These are phyloP conservation scores for Annulohypoxylon bovei DNA, from an alignment of 495 filamentous ascomycete species.

Conservation along the genomic window DNA sequence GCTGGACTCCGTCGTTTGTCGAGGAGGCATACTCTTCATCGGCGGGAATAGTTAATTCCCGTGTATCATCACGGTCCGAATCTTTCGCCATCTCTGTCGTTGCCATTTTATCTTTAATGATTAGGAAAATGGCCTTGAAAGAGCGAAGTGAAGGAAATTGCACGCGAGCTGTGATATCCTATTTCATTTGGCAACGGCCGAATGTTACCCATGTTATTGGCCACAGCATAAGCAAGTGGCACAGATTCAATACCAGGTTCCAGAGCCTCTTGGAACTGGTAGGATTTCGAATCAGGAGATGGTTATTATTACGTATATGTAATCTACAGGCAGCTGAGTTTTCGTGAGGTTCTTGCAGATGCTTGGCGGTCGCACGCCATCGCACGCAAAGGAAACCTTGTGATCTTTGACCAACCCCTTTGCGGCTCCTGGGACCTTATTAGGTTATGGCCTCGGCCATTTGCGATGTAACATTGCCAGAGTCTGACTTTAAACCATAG, in stretches of 20 bases:
- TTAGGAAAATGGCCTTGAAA: background rate
- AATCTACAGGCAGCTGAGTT: constrained; percentile 12
- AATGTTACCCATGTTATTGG: constrained; percentile 27
- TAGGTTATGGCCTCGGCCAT: constrained; percentile 5
- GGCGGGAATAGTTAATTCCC: constrained; percentile 15
- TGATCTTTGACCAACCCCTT: constrained; percentile 19
- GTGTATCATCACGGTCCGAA: constrained; percentile 31
- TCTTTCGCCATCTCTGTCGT: constrained; percentile 27
- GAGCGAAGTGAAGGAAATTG: background rate
- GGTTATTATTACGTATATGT: constrained; percentile 26
- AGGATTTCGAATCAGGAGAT: constrained; percentile 29
- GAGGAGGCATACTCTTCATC: constrained; percentile 39
- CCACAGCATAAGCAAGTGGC: constrained; percentile 8
- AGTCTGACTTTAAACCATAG: constrained; percentile 10
- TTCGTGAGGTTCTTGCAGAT: constrained; percentile 32
- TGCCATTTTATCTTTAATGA: constrained; percentile 21
- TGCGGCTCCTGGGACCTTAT: background rate
- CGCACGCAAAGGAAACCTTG: constrained; percentile 44
- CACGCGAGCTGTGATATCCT: background rate
- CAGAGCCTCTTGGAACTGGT: constrained; percentile 14
- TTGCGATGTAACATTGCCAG: constrained; percentile 28
- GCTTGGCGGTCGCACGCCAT: constrained; percentile 45
- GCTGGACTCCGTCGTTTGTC: constrained; percentile 48
- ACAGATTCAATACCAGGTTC: constrained; percentile 6
- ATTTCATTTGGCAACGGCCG: constrained; percentile 15